Evolutionary conservation across 2,329 filamentous ascomycete genomes (phyloP).

Genomic region (Ophiocordyceps unilateralis): DNA sequence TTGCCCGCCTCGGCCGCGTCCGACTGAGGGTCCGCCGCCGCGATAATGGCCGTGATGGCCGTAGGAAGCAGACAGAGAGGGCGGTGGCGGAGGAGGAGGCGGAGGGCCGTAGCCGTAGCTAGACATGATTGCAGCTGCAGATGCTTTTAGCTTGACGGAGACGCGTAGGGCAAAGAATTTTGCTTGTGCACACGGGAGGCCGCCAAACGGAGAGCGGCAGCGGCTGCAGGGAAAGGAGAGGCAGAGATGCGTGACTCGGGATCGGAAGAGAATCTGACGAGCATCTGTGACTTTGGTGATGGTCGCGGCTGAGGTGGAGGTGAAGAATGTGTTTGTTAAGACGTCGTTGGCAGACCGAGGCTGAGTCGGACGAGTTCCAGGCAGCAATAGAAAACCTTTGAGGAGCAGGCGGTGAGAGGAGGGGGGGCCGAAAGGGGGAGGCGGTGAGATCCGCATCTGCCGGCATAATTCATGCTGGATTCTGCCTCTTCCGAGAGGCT

Average conservation of each 20-base stretch:
- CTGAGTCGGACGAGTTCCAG: neutral
- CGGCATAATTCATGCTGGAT: neutral
- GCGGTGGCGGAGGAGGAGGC: conserved; percentile 33
- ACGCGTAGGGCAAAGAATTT: conserved; percentile 6
- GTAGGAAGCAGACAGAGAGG: conserved; percentile 21
- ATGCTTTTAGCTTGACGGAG: neutral
- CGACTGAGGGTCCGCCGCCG: conserved; percentile 19
- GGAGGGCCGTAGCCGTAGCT: conserved; percentile 37
- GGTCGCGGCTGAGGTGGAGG: too few species aligned
- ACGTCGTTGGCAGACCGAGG: too few species aligned
- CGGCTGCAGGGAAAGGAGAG: neutral
- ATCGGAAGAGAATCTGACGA: too few species aligned
- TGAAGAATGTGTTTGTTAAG: too few species aligned
- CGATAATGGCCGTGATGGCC: conserved; percentile 18
- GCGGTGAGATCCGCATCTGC: conserved; percentile 1
- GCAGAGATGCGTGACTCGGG: too few species aligned
- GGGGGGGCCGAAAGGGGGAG: neutral
- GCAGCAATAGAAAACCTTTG: neutral
- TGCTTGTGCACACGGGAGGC: conserved; percentile 1
- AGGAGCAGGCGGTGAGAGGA: neutral
- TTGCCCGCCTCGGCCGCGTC: conserved; percentile 22
- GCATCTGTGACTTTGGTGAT: too few species aligned
- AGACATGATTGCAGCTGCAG: conserved; percentile 20
- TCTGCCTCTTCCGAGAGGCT: neutral
- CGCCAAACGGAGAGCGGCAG: neutral